Base-by-base conservation (phyloP, 2,329 filamentous ascomycete species). In the Tolypocladium cylindrosporum region DNA sequence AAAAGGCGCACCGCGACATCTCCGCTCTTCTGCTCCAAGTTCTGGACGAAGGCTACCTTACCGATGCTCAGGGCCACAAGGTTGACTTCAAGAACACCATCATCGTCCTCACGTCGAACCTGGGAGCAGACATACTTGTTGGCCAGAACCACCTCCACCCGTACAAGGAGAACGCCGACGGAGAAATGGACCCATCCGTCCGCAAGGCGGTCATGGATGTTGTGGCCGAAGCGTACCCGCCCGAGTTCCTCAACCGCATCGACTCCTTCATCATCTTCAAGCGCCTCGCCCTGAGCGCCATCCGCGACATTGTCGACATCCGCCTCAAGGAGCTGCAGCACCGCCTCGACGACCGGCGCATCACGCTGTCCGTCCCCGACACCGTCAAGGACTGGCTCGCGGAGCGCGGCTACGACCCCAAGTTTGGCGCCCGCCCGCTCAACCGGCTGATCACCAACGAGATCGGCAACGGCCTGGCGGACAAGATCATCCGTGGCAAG, bases 211-310 rank as follows among this genome's bases (percentile, higher is more conserved):
- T 97, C 57, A 91, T 97, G 86, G 89, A 96, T 67, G 86, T 95
- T 19, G 92, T 97, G 1, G 79, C 87, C 21, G 73, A 79, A 10
- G 79, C 76, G 55, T 87, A 97, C 69, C 86, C 93, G 6, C 94
- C 94, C 3, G 94, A 97, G 71, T 99, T 97, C 79, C 82, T 97
- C 62, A 97, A 99, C 75, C 85, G 94, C 24, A 91, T 97, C 61
- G 93, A 97, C 72, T 93, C 95, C 61, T 97, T 97, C 76, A 97
- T 97, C 71, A 78, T 97, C 68, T 97, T 97, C 80, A 93, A 92
- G 74, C 84, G 93, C 10, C 82, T 97, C 2, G 90, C 90, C 1
- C 81, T 81, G 37, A 77, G 80, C 21, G 92, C 93, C 19, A 81
- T 97, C 58, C 82, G 91, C 37, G 92, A 96, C 68, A 97, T 97